A percentile compares a stretch with the other conserved stretches of the same genome.
Evolutionary conservation across 768 basidiomycete genomes (phyloP).

Genomic region (Ephemerocybe angulata): DNA sequence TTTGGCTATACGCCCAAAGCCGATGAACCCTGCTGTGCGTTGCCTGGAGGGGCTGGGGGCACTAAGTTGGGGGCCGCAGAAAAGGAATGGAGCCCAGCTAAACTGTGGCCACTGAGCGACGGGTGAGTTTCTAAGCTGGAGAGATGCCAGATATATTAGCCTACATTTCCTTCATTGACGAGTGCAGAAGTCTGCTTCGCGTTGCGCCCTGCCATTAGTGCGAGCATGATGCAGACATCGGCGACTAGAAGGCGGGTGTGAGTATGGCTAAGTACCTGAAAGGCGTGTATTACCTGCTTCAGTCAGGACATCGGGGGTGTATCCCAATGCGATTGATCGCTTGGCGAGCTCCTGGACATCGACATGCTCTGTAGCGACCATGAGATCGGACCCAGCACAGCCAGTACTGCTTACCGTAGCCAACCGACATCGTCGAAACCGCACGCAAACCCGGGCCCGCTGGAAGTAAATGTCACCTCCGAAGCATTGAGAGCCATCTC

Average conservation of each 20-base stretch:
- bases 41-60: slow-evolving; percentile 42
- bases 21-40: slow-evolving; percentile 84
- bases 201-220: slow-evolving; percentile 89
- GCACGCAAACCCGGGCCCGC: slow-evolving; percentile 74
- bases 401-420: slow-evolving; percentile 71
- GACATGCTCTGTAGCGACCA: slow-evolving; percentile 64
- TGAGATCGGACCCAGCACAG: neutral
- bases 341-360: slow-evolving; percentile 56
- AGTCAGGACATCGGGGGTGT: slow-evolving; percentile 91
- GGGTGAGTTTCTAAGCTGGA: neutral
- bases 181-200: slow-evolving; percentile 58
- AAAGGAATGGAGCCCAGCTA: slow-evolving; percentile 77
- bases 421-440: slow-evolving; percentile 93
- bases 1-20: slow-evolving; percentile 93
- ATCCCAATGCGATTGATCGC: slow-evolving; percentile 71
- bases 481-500: neutral
- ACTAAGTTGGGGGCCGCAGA: slow-evolving; percentile 83
- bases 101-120: slow-evolving; percentile 68
- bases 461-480: slow-evolving; percentile 19
- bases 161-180: slow-evolving; percentile 67
- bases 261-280: neutral
- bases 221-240: slow-evolving; percentile 86
- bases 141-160: slow-evolving; percentile 15
- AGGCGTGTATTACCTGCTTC: slow-evolving; percentile 62
- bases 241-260: slow-evolving; percentile 54